phyloP scores from a whole-genome alignment of 371 early-diverging fungal genomes.

The Sporodiniella umbellata region DNA sequence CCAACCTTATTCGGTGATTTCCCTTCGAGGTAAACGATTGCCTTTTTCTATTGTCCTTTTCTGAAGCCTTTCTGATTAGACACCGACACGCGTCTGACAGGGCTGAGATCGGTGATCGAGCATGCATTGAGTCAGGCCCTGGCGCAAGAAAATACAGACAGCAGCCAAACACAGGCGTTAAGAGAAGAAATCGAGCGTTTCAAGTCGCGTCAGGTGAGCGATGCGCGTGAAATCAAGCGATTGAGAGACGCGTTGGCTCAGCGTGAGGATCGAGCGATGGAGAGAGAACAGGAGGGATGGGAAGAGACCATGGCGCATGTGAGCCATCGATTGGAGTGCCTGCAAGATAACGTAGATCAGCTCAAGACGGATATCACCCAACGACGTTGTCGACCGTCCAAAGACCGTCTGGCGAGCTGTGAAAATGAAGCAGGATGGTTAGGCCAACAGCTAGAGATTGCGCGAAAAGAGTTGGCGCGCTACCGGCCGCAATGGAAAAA shows the following conservation, averaged over 20 bases:
- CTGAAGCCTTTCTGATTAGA: too few relatives aligned
- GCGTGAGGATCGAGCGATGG: neutral
- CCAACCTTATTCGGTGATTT: constrained; percentile 48
- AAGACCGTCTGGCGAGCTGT: constrained; percentile 48
- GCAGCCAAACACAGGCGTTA: too few relatives aligned
- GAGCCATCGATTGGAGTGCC: constrained; percentile 55
- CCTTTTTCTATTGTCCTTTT: too few relatives aligned
- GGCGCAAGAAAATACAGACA: too few relatives aligned
- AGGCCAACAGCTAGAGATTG: constrained; percentile 40
- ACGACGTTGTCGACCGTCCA: constrained; percentile 64
- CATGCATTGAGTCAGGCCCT: too few relatives aligned
- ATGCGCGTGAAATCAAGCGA: too few relatives aligned
- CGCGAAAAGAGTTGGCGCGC: constrained; percentile 53
- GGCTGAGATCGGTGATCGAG: too few relatives aligned
- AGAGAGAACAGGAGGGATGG: constrained; percentile 30
- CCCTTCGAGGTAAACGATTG: constrained; percentile 1
- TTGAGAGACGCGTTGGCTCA: constrained; percentile 5
- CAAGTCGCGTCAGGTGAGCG: too few relatives aligned
- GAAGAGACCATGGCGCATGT: constrained; percentile 51
- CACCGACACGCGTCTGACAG: too few relatives aligned
- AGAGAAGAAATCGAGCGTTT: too few relatives aligned
- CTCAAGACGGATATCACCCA: constrained; percentile 76
- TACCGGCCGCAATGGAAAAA: constrained; percentile 72
- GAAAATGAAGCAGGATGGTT: constrained; percentile 47
- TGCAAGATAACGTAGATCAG: constrained; percentile 70